Evolutionary conservation across 1,139 yeast species (phyloP).

Genomic region (Debaryomyces subglobosus): DNA sequence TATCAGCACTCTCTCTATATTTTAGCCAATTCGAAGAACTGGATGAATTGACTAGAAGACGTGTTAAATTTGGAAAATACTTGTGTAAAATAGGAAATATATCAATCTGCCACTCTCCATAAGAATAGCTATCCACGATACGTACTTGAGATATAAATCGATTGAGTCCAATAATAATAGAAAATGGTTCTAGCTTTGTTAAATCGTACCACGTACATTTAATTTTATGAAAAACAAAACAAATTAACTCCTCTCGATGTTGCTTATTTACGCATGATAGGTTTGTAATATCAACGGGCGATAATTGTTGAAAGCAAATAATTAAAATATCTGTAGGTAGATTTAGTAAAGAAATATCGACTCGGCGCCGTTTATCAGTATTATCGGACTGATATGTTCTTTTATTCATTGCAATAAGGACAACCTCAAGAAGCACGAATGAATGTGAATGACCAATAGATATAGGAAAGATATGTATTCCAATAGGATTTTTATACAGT

Average conservation of each 20-base stretch:
- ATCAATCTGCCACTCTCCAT: constrained; percentile 48
- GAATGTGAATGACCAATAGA: constrained; percentile 10
- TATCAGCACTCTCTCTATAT: constrained; percentile 27
- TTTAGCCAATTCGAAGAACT: constrained; percentile 49
- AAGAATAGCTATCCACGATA: constrained; percentile 37
- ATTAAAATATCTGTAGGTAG: constrained; percentile 35
- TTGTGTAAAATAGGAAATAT: constrained; percentile 26
- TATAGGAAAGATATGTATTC: constrained; percentile 1
- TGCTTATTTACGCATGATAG: constrained; percentile 24
- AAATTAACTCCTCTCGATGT: constrained; percentile 24
- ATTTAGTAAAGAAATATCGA: constrained; percentile 15
- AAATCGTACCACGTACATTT: constrained; percentile 37
- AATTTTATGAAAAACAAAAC: constrained; percentile 27
- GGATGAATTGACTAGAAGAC: constrained; percentile 33
- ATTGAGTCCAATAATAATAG: constrained; percentile 3
- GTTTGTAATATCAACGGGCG: constrained; percentile 25
- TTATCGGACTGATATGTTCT: neutral
- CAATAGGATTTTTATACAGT: constrained; percentile 11
- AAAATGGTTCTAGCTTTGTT: constrained; percentile 16
- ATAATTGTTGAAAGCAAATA: constrained; percentile 22
- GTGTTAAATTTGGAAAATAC: constrained; percentile 25
- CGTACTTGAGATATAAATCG: constrained; percentile 24
- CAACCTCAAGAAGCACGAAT: neutral
- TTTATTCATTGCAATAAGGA: constrained; percentile 2
- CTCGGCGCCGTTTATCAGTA: constrained; percentile 3